Conservation (phyloP, 2,329 filamentous ascomycete genomes). For the Pseudocercospora cruenta region DNA sequence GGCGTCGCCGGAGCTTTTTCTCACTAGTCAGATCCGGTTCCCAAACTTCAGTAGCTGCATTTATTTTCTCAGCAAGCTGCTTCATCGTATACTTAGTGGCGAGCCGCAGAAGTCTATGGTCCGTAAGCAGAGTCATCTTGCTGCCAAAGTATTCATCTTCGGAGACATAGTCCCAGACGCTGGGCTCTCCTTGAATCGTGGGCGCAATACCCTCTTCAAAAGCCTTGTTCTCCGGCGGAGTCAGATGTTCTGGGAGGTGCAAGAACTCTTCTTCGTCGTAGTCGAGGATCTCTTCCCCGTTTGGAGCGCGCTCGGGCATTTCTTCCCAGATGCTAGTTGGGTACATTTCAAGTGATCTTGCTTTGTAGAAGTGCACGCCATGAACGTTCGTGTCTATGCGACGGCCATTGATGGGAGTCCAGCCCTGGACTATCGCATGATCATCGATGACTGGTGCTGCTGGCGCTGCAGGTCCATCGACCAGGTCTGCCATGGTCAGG, state of each 20-base stretch:
- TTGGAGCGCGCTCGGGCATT: neutral
- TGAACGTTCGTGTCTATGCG: neutral
- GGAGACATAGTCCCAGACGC: neutral
- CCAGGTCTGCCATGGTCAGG: neutral
- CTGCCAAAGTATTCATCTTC: neutral
- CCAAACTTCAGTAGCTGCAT: neutral
- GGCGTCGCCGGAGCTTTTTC: neutral
- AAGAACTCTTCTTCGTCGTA: neutral
- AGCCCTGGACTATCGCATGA: neutral
- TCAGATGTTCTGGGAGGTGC: neutral
- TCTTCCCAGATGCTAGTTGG: neutral
- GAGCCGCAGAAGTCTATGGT: neutral
- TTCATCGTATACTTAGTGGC: neutral
- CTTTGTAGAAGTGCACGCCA: neutral
- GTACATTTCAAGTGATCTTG: neutral
- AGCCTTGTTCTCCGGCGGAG: neutral
- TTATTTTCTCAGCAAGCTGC: neutral
- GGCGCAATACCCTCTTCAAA: neutral
- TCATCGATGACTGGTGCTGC: neutral
- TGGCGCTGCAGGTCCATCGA: neutral
- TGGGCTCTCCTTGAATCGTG: neutral
- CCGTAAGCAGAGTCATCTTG: neutral
- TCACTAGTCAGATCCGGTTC: neutral
- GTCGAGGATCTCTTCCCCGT: neutral
- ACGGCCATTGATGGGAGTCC: slow-evolving; percentile 8